These are phyloP conservation scores for Glonium stellatum DNA, from an alignment of 495 filamentous ascomycete species.

Conservation along the genomic window DNA sequence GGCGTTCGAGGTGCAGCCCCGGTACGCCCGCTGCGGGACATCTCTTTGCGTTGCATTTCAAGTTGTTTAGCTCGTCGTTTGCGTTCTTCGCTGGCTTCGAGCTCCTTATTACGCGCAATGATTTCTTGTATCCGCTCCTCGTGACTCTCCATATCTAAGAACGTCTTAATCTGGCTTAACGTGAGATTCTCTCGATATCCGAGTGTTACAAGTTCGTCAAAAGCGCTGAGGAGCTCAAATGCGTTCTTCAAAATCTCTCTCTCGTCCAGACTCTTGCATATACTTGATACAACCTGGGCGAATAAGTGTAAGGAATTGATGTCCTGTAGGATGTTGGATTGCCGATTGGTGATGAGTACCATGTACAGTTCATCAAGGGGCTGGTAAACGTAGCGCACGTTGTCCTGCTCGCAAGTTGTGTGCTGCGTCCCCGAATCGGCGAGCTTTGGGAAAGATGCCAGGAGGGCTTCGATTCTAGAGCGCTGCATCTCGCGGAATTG, in stretches of 20 bases:
- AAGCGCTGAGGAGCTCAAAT: constrained; percentile 89
- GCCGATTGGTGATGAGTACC: constrained; percentile 97
- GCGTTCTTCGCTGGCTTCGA: constrained; percentile 94
- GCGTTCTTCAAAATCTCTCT: constrained; percentile 89
- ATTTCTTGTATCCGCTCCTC: constrained; percentile 98
- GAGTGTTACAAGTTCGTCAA: constrained; percentile 90
- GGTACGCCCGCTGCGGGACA: constrained; percentile 38
- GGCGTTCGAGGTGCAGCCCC: constrained; percentile 59
- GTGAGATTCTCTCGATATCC: constrained; percentile 95
- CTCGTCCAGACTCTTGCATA: constrained; percentile 94
- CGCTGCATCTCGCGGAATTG: constrained; percentile 95
- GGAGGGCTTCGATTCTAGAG: constrained; percentile 89
- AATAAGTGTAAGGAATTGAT: constrained; percentile 97
- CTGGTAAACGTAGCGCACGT: constrained; percentile 98
- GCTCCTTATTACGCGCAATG: constrained; percentile 96
- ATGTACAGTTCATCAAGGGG: constrained; percentile 98
- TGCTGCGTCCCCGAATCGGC: constrained; percentile 92
- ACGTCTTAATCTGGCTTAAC: constrained; percentile 93
- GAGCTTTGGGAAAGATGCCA: constrained; percentile 95
- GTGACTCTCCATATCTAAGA: constrained; percentile 97
- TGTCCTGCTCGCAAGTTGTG: constrained; percentile 96
- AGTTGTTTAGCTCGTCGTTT: constrained; percentile 97
- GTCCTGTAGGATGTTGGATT: constrained; percentile 98
- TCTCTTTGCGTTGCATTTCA: constrained; percentile 95
- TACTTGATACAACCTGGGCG: constrained; percentile 90